Evolutionary conservation across 352 stramenopile genomes (phyloP), one percentile per base, ranked within the genome.

Genomic region (Pythium guiyangense): DNA sequence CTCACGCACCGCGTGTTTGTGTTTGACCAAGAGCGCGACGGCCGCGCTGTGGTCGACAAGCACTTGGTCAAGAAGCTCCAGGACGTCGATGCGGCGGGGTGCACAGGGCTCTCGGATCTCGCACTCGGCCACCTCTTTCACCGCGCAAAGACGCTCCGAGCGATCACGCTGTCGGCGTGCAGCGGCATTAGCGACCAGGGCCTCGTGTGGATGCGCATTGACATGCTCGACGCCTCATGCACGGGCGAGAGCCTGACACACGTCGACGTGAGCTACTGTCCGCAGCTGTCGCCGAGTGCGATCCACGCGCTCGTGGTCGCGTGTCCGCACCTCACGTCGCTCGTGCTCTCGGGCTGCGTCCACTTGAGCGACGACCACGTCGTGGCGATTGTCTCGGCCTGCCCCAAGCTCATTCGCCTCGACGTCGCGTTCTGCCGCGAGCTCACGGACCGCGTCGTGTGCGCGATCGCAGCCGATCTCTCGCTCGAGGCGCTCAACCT

Each of bases 21-120:
- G 18, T 96, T 96, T 58, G 86, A 97, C 52, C 72, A 88, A 48
- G 74, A 84, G 65, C 67, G 72, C 14, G 92, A 98, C 47, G 89
- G 88, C 0, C 79, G 92, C 10, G 76, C 62, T 15, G 69, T 80
- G 29, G 85, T 92, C 6, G 79, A 96, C 37, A 89, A 90, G 49
- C 75, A 85, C n/a, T 67, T 97, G 62, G 54, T 83, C 2, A 64
- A 59, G 8, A 80, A 81, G 43, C 49, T 97, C 26, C 73, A 70
- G 11, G 58, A 67, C 11, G 58, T 98, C 10, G 79, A 79, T 20
- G 20, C 96, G 18, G 62, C 74, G 3, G 86, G 87, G 8, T 97
- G 90, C 56, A 75, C 67, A 20, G 69, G 64, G 12, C 60, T 97
- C 20, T 87, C 84, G 17, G 85, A 96, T 51, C 66, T 86, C 10